phyloP scores from a whole-genome alignment of 2,329 filamentous ascomycete species.

The Neodidymelliopsis sp. region DNA sequence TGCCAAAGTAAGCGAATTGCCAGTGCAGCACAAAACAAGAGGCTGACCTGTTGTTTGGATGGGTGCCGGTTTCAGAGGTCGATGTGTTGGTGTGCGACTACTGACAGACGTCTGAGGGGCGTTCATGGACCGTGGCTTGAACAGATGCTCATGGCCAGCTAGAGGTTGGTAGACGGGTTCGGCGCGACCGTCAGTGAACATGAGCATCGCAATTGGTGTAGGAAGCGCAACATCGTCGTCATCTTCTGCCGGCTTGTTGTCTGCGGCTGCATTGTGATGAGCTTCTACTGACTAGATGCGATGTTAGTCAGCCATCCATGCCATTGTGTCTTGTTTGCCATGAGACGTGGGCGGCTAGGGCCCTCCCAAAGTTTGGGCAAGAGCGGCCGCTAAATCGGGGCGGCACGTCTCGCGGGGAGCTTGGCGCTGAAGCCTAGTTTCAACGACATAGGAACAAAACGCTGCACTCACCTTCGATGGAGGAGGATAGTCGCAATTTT shows the following conservation, averaged over 20 bases:
- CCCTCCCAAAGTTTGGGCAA: constrained; percentile 10
- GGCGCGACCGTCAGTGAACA: constrained; percentile 31
- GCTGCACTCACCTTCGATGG: constrained; percentile 12
- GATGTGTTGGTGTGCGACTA: neutral
- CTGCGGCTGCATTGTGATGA: neutral
- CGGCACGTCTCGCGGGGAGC: constrained; percentile 15
- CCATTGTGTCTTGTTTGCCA: neutral
- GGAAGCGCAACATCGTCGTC: constrained; percentile 22
- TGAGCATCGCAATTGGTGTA: constrained; percentile 32
- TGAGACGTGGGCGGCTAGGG: neutral
- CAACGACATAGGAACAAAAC: constrained; percentile 21
- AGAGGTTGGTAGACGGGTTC: constrained; percentile 31
- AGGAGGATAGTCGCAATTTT: constrained; percentile 9
- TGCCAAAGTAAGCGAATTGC: constrained; percentile 16
- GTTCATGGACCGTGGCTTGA: constrained; percentile 12
- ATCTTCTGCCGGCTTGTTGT: constrained; percentile 1
- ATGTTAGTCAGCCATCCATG: constrained; percentile 6
- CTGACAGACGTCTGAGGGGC: neutral
- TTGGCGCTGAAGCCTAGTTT: constrained; percentile 23
- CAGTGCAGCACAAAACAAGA: neutral
- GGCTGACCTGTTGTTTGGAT: constrained; percentile 19
- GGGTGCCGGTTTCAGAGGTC: constrained; percentile 3
- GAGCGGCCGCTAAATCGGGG: constrained; percentile 19
- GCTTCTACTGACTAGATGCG: neutral
- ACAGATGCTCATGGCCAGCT: constrained; percentile 37